A percentile compares a stretch with the other conserved stretches of the same genome.
Conservation (phyloP, 768 basidiomycete genomes). For the Podaxis mareebaensis region DNA sequence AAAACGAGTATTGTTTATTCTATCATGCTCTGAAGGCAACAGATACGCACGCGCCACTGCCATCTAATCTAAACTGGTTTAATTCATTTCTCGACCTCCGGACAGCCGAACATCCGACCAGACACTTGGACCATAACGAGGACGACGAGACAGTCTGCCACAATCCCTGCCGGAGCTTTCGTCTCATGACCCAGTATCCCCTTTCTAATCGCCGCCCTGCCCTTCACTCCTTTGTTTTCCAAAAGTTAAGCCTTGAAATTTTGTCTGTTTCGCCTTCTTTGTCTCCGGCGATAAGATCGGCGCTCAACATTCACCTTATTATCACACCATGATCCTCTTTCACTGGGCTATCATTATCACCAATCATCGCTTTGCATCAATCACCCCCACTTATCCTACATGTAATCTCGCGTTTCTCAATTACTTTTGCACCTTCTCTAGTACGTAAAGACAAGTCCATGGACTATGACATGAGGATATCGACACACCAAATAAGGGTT, state of each 20-base stretch:
- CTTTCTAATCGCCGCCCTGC: background rate
- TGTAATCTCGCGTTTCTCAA: background rate
- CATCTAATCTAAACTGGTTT: slow-evolving; percentile 8
- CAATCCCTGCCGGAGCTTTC: slow-evolving; percentile 5
- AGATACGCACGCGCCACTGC: background rate
- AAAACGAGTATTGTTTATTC: slow-evolving; percentile 6
- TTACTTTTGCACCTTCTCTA: background rate
- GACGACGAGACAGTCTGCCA: background rate
- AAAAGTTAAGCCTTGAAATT: background rate
- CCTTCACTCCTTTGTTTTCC: background rate
- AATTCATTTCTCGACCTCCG: background rate
- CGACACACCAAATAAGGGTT: background rate
- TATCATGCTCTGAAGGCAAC: background rate
- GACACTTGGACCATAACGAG: background rate
- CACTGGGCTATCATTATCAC: background rate
- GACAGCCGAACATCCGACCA: background rate
- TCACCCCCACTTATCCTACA: background rate
- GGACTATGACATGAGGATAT: slow-evolving; percentile 6
- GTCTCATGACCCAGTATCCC: background rate
- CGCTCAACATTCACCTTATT: background rate
- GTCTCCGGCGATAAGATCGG: slow-evolving; percentile 13
- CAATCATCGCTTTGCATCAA: background rate
- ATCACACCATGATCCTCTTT: slow-evolving; percentile 7
- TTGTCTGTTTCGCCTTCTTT: slow-evolving; percentile 1
- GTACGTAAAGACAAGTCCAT: slow-evolving; percentile 3